A percentile compares a stretch with the other conserved stretches of the same genome.
Evolutionary conservation across 345 rosid genomes (phyloP).

Genomic region (Turnera subulata): DNA sequence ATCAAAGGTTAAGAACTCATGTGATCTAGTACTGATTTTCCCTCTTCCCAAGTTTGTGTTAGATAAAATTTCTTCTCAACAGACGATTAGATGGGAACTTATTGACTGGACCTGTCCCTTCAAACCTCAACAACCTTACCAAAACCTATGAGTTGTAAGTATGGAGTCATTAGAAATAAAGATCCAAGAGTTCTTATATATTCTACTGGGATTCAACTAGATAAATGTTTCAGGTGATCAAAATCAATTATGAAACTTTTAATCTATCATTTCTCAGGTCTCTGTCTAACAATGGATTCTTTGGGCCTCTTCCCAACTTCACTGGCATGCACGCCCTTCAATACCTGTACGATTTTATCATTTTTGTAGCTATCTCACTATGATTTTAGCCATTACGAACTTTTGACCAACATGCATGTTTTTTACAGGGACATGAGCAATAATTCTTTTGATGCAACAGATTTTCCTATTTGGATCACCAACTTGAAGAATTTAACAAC

Average conservation of each 20-base stretch:
- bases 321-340: conserved; percentile 42
- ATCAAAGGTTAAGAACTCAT: conserved; percentile 8
- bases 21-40: too few species aligned
- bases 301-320: conserved; percentile 62
- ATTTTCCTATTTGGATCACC: conserved; percentile 58
- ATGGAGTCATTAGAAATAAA: conserved; percentile 34
- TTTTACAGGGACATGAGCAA: conserved; percentile 77
- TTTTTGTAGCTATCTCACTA: not conserved
- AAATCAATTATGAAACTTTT: too few species aligned
- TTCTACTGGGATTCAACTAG: not conserved
- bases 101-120: conserved; percentile 50
- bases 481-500: conserved; percentile 48
- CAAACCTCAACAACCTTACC: conserved; percentile 53
- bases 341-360: conserved; percentile 53
- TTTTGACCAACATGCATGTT: not conserved
- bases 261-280: conserved; percentile 51
- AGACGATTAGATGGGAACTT: conserved; percentile 76
- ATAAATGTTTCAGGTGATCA: not conserved
- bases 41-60: too few species aligned
- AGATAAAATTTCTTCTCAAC: conserved; percentile 22
- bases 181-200: not conserved
- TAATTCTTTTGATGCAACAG: conserved; percentile 46
- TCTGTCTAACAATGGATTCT: conserved; percentile 63
- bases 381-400: too few species aligned
- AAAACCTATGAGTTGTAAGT: too few species aligned